phyloP scores from a whole-genome alignment of 768 basidiomycete species.

The Infundibulicybe gibba region DNA sequence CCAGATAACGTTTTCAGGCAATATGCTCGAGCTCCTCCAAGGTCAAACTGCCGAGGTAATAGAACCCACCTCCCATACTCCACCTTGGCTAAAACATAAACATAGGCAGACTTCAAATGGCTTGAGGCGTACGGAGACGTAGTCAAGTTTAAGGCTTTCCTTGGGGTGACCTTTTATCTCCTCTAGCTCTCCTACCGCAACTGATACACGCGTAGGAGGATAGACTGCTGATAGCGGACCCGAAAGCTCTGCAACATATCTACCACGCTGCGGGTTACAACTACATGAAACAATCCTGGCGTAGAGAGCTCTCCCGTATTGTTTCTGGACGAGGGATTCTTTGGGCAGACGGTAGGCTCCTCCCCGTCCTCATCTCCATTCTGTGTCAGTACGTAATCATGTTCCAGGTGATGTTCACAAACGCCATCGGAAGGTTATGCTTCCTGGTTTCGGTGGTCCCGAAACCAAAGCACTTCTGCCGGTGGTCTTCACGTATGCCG shows the following conservation, averaged over 20 bases:
- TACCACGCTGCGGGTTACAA: constrained; percentile 39
- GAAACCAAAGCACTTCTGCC: constrained; percentile 37
- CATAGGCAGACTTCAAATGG: constrained; percentile 41
- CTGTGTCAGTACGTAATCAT: neutral
- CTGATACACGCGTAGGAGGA: constrained; percentile 30
- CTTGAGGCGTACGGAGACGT: constrained; percentile 38
- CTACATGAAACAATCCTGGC: constrained; percentile 36
- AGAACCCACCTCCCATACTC: constrained; percentile 6
- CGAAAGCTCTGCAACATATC: constrained; percentile 45
- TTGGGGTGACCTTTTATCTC: constrained; percentile 27
- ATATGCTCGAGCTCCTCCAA: constrained; percentile 24
- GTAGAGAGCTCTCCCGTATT: constrained; percentile 30
- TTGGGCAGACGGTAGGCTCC: constrained; percentile 35
- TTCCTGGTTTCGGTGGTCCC: constrained; percentile 43
- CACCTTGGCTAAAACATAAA: constrained; percentile 4
- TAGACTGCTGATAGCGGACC: constrained; percentile 41
- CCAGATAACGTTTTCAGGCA: no score
- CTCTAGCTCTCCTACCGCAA: neutral
- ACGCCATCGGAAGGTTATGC: constrained; percentile 41
- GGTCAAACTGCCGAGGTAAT: constrained; percentile 29
- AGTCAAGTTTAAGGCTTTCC: constrained; percentile 30
- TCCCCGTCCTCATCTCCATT: constrained; percentile 5
- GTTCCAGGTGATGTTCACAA: constrained; percentile 35
- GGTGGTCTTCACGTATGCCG: constrained; percentile 34
- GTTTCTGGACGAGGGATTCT: constrained; percentile 29